Base-by-base conservation (phyloP, 495 filamentous ascomycete species). In the Bacidia gigantensis region DNA sequence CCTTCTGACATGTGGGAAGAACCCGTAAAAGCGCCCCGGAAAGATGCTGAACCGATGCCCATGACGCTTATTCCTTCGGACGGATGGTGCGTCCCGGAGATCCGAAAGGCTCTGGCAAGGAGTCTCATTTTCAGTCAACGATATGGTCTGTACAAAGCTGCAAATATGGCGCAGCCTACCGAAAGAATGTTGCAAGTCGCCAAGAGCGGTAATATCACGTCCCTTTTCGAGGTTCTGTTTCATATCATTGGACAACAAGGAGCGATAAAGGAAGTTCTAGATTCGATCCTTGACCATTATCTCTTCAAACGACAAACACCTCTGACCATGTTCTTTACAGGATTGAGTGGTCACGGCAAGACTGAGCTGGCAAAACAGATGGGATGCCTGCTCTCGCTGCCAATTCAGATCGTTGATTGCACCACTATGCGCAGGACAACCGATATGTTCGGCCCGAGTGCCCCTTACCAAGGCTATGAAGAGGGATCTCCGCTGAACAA, bases 271-370 rank as follows among this genome's bases (percentile, higher is more conserved):
- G 46, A 55, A 18, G 54, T 76, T 0, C 26, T 64, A 20, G 45
- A 58, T n/a, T 66, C 59, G 21, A 35, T 74, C 11, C 56, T 69
- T 2, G 58, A 46, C 11, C 62, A 68, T 43, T 35, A 67, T 11
- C 25, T 49, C 2, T 45, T 39, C 18, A n/a, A 58, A 2, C 20
- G 26, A 2, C 17, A 46, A 7, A 45, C 18, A 21, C 59, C 63
- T 2, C 55, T 78, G 2, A 63, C 77, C 3, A 52, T 77, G 0
- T 55, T 69, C 17, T 72, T 76, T 26, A 67, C 69, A 3, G 75
- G 76, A 0, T 67, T 69, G 0, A 74, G 67, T 49, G 73, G 76
- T 0, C 75, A 78, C 51, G 76, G 76, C 0, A 78, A 76, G 53
- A 73, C 71, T 0, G 71, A 77, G 32, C 56, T 79, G 9, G 72